Evolutionary conservation across 2,329 filamentous ascomycete genomes (phyloP).

Genomic region (Alternaria dauci): DNA sequence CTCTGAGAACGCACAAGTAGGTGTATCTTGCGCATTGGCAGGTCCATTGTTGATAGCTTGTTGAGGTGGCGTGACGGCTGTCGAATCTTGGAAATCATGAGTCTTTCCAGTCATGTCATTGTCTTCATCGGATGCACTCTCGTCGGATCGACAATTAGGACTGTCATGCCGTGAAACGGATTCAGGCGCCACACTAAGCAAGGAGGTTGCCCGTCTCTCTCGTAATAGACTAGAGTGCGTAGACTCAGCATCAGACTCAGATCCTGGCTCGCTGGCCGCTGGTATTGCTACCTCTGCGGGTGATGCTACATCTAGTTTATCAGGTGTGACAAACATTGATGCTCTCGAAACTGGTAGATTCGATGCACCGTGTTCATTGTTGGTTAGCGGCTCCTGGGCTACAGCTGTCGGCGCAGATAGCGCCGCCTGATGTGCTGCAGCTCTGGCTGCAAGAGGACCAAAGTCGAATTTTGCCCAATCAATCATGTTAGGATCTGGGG

Average conservation of each 20-base stretch:
- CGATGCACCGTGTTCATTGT: neutral
- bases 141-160: neutral
- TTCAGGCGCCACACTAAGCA: neutral
- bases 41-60: neutral
- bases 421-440: slow-evolving; percentile 1
- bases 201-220: neutral
- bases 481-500: neutral
- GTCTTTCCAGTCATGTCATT: neutral
- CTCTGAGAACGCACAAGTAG: neutral
- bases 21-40: neutral
- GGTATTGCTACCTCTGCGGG: neutral
- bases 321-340: neutral
- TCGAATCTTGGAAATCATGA: neutral
- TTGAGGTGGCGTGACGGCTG: neutral
- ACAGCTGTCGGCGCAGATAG: neutral
- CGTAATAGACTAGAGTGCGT: neutral
- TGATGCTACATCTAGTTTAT: neutral
- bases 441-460: slow-evolving; percentile 3
- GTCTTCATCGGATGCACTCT: neutral
- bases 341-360: neutral
- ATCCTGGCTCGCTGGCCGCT: neutral
- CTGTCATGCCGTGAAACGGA: neutral
- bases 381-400: neutral
- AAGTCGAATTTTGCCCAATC: slow-evolving; percentile 13
- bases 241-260: neutral